phyloP scores from a whole-genome alignment of 2,329 filamentous ascomycete species.

The Amphichorda felina region DNA sequence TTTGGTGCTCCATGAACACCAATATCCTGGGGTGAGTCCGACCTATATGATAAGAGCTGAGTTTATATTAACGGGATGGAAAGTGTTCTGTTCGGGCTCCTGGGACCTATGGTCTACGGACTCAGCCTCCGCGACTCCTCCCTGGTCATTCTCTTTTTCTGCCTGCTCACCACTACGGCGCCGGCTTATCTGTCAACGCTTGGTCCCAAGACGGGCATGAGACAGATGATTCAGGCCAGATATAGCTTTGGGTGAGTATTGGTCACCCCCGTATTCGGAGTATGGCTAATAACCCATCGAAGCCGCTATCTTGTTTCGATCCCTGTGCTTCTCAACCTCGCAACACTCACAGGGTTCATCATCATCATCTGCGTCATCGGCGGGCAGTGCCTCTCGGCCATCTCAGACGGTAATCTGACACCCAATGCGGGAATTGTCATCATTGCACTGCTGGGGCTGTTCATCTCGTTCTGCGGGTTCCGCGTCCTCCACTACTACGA shows the following conservation, averaged over 20 bases:
- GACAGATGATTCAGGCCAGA: constrained; percentile 53
- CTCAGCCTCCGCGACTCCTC: constrained; percentile 43
- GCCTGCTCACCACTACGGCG: constrained; percentile 37
- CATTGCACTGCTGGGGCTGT: constrained; percentile 41
- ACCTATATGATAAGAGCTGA: background rate
- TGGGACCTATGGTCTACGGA: constrained; percentile 42
- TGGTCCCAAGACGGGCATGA: constrained; percentile 50
- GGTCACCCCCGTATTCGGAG: background rate
- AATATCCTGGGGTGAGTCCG: constrained; percentile 30
- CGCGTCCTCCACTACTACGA: constrained; percentile 44
- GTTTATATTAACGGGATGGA: background rate
- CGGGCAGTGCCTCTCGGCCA: constrained; percentile 44
- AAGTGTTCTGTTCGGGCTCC: constrained; percentile 52
- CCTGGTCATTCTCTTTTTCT: constrained; percentile 53
- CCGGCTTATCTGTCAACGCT: constrained; percentile 46
- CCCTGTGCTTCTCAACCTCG: constrained; percentile 50
- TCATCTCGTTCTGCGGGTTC: constrained; percentile 52
- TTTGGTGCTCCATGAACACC: constrained; percentile 35
- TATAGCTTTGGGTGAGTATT: constrained; percentile 44
- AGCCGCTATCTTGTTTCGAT: constrained; percentile 44
- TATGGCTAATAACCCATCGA: constrained; percentile 2
- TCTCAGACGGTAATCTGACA: constrained; percentile 33
- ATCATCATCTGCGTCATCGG: constrained; percentile 50
- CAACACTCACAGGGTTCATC: constrained; percentile 50
- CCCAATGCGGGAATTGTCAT: constrained; percentile 49